Base-by-base conservation (phyloP, 805 yeast genomes). In the Ogataea nakhonphanomensis region DNA sequence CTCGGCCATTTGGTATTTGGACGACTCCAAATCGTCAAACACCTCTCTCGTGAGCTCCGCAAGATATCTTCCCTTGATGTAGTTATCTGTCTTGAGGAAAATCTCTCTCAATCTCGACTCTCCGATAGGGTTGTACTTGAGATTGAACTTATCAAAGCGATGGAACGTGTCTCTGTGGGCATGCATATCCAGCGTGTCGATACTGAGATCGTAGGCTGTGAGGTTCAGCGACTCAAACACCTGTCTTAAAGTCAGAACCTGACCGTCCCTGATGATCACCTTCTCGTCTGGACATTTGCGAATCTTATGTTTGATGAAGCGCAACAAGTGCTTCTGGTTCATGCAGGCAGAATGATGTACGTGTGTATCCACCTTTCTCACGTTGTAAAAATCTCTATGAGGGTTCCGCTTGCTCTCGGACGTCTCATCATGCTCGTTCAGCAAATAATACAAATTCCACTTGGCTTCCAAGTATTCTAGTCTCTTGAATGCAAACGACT, bases 281-380 rank as follows among this genome's bases (percentile, higher is more conserved):
- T 84, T 82, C 60, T 95, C 96, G 50, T 87, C 76, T 2, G 95
- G 90, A 33, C 70, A 68, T 44, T 87, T 85, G 67, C 91, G 88
- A 65, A 93, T 80, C 67, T 93, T 93, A 61, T 89, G 87, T 65
- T 93, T 93, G 63, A 93, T 93, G 62, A 87, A 93, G 55, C 99
- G 81, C 50, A 93, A 70, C 54, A 93, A 69, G 67, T 93, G 99
- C 65, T 93, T 93, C 66, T 93, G 99, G 58, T 95, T 95, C 98
- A 95, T 95, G 64, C 97, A 90, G 8, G 99, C 99, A 8, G 96
- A 86, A 62, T 95, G 99, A 62, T 93, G 99, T 54, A 93, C 96
- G 71, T 93, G 99, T 13, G 98, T 93, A 59, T 91, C 99, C 27
- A 93, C 97, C 61, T 91, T 91, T 67, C 98, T 79, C 31, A 89